Base-by-base conservation (phyloP, 192 early-diverging fungal genomes). In the Backusella psychrophila region DNA sequence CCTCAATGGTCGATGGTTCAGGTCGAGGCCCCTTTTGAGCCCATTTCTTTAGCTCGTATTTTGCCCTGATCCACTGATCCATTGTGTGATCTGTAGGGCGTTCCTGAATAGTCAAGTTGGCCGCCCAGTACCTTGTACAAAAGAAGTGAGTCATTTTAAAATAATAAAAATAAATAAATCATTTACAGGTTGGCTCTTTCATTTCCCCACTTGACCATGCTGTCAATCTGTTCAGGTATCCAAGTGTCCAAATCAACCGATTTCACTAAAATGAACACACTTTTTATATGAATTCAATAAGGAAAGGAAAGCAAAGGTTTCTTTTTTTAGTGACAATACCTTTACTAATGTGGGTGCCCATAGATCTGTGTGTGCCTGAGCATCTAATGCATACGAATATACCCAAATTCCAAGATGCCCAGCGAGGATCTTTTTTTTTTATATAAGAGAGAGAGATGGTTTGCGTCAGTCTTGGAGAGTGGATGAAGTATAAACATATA, bases 201-300 rank as follows among this genome's bases (percentile, higher is more conserved):
- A 76, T 95, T 95, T 66, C 93, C 93, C 93, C 93, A 93, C 31
- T 84, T 82, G 33, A 87, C 83, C 91, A 95, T 93, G 73, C 84
- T 92, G 71, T 89, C 88, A 41, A 95, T 85, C 81, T 95, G 92
- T 33, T 93, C 91, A 21, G 85, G 85, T 44, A 91, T 91, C 93
- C 93, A 95, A 29, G 88, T 86, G 78, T 95, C 92, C 75, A 95
- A 78, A 83, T 95, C 93, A 8, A 92, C 91, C 46, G 89, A 91
- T 78, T 95, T 95, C 8, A 95, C 93, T 93, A 75, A n/a, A 39
- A 75, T 19, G 15, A 1, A 33, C 3, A 33, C 29, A 19, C 8
- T 19, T 23, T 52, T 26, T 49, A 33, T 72, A 35, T 34, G 23
- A 41, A 72, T 46, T 33, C 29, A 31, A 23, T 53, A 36, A 63